Evolutionary conservation across 192 early-diverging fungal genomes (phyloP).

Genomic region (Pilobolus umbonatus): DNA sequence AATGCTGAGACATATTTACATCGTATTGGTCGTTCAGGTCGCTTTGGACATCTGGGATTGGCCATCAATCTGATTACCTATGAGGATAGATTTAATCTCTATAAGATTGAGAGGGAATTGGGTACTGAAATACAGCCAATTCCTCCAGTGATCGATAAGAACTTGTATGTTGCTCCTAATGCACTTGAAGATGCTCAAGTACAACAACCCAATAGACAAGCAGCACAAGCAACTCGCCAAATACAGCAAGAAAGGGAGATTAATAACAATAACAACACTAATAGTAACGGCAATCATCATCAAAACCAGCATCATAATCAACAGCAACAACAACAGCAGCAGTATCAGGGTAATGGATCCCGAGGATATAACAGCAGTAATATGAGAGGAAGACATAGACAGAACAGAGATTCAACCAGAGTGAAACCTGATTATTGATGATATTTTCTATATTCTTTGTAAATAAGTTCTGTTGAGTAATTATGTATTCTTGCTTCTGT

Average conservation of each 20-base stretch:
- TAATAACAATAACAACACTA: neutral
- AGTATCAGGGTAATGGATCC: no score
- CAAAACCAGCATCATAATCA: conserved; percentile 30
- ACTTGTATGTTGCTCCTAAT: conserved; percentile 78
- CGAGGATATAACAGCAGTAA: no score
- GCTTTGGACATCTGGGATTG: conserved; percentile 92
- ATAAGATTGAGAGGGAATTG: conserved; percentile 96
- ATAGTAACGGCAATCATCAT: neutral
- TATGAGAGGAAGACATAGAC: no score
- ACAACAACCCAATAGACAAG: conserved; percentile 47
- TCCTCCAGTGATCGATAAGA: conserved; percentile 94
- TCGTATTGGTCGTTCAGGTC: conserved; percentile 96
- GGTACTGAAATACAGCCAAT: conserved; percentile 98
- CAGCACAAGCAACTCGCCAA: conserved; percentile 28
- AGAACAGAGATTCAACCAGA: no score
- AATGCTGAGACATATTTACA: conserved; percentile 99
- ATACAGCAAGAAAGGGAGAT: conserved; percentile 36
- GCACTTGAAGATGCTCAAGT: conserved; percentile 62
- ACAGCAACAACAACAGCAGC: conserved; percentile 16
- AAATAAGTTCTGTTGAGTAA: no score
- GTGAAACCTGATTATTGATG: no score
- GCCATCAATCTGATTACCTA: conserved; percentile 99
- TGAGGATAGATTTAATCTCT: conserved; percentile 96
- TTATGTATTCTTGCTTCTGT: no score
- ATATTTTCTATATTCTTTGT: no score